phyloP scores from a whole-genome alignment of 768 basidiomycete genomes.

The Auricularia sp. region DNA sequence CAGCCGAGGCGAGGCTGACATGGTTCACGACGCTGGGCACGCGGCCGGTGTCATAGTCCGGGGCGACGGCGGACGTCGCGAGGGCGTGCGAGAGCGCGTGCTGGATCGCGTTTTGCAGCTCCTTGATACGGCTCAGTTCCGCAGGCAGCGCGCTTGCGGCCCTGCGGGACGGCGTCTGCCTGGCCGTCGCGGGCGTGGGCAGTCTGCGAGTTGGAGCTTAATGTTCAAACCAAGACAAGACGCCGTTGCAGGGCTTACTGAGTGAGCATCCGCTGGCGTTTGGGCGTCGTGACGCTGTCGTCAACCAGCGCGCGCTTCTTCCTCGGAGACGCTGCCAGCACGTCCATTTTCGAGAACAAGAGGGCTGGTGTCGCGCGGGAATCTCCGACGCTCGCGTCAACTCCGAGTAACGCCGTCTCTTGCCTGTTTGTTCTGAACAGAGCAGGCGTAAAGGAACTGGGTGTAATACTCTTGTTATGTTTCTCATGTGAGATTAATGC shows the following conservation, averaged over 20 bases:
- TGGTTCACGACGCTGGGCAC: constrained; percentile 74
- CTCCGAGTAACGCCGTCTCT: too few relatives aligned
- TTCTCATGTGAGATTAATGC: too few relatives aligned
- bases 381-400: too few relatives aligned
- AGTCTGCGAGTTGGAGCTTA: constrained; percentile 28
- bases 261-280: constrained; percentile 35
- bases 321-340: constrained; percentile 34
- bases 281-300: constrained; percentile 50
- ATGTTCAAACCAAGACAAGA: constrained; percentile 6
- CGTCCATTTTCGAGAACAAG: not conserved
- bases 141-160: constrained; percentile 31
- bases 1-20: constrained; percentile 36
- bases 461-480: too few relatives aligned
- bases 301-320: constrained; percentile 58
- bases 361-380: too few relatives aligned
- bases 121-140: constrained; percentile 51
- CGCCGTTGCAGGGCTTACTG: constrained; percentile 27
- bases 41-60: constrained; percentile 62
- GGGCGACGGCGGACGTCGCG: constrained; percentile 71
- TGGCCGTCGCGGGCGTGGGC: constrained; percentile 42
- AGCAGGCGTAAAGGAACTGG: too few relatives aligned
- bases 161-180: constrained; percentile 25
- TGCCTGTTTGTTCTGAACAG: too few relatives aligned
- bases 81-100: constrained; percentile 79
- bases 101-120: constrained; percentile 54